phyloP scores from a whole-genome alignment of 345 rosid genomes.

The Aurinia saxatilis region DNA sequence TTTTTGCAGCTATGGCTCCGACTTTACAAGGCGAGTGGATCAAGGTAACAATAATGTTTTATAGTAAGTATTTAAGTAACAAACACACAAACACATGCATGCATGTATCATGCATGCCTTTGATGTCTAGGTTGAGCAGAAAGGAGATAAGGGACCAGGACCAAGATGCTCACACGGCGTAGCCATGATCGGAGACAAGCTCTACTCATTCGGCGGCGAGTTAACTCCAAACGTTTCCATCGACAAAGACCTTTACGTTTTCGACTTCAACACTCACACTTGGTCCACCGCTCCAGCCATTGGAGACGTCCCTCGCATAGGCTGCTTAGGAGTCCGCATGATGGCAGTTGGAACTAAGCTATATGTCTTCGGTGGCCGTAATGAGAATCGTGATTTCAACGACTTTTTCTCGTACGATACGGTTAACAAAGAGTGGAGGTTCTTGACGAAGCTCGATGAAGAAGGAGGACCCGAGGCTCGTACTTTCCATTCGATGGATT shows the following conservation, averaged over 20 bases:
- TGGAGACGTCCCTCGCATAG: not conserved
- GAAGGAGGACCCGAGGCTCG: conserved; percentile 3
- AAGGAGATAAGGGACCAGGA: conserved; percentile 2
- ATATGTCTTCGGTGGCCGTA: conserved; percentile 4
- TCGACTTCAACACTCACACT: conserved; percentile 7
- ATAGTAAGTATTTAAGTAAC: too few relatives aligned
- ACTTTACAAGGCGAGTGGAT: not conserved
- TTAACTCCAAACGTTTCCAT: not conserved
- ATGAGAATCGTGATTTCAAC: not conserved
- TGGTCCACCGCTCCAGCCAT: conserved; percentile 15
- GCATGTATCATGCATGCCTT: too few relatives aligned
- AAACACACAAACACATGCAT: too few relatives aligned
- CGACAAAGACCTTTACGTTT: conserved; percentile 17
- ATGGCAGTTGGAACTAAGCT: not conserved
- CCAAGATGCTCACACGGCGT: conserved; percentile 11
- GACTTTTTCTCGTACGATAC: conserved; percentile 9
- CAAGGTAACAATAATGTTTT: not conserved
- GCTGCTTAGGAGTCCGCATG: not conserved
- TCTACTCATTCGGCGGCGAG: conserved; percentile 13
- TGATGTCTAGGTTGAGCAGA: not conserved
- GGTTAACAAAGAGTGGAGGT: conserved; percentile 10
- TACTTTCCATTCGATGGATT: not conserved
- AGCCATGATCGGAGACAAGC: conserved; percentile 10
- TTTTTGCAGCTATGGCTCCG: not conserved
- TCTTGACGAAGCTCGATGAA: not conserved